A percentile compares a stretch with the other conserved stretches of the same genome.
Evolutionary conservation across 768 basidiomycete species (phyloP).

Genomic region (Calocybe indica): DNA sequence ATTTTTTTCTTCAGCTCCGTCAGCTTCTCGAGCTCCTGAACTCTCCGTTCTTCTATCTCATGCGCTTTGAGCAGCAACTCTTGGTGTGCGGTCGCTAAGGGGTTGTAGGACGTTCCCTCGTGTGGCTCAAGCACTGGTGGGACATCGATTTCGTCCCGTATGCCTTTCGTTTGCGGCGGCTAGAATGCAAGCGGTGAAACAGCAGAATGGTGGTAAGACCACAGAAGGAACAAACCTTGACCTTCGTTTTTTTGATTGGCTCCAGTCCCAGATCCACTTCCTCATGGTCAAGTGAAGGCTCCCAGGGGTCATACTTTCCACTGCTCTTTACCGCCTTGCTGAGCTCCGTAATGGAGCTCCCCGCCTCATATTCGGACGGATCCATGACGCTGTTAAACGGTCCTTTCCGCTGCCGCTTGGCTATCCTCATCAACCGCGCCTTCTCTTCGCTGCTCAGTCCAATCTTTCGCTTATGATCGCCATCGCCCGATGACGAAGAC

Average conservation of each 20-base stretch:
- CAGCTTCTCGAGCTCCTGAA: conserved; percentile 47
- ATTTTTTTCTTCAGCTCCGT: conserved; percentile 51
- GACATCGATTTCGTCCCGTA: conserved; percentile 13
- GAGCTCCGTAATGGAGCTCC: conserved; percentile 58
- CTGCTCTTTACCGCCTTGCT: conserved; percentile 66
- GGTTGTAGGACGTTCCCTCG: conserved; percentile 87
- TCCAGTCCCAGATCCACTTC: conserved; percentile 33
- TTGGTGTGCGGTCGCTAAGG: conserved; percentile 65
- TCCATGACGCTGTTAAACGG: conserved; percentile 71
- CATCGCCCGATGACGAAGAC: conserved; percentile 16
- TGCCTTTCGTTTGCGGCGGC: no score
- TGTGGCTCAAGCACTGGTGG: conserved; percentile 71
- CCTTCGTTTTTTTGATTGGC: conserved; percentile 30
- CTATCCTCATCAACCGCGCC: conserved; percentile 69
- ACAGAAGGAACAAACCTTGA: conserved; percentile 43
- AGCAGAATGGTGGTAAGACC: background rate
- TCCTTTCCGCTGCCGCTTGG: conserved; percentile 62
- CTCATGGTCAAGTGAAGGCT: conserved; percentile 22
- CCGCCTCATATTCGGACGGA: conserved; percentile 58
- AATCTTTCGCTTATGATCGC: conserved; percentile 34
- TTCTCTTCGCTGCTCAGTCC: conserved; percentile 63
- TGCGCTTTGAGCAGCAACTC: conserved; percentile 65
- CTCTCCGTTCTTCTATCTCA: conserved; percentile 53
- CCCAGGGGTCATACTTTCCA: conserved; percentile 66
- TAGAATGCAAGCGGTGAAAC: background rate